These are phyloP conservation scores for Aspergillus pseudoterreus DNA, from an alignment of 2,329 filamentous ascomycete species.

Conservation along the genomic window DNA sequence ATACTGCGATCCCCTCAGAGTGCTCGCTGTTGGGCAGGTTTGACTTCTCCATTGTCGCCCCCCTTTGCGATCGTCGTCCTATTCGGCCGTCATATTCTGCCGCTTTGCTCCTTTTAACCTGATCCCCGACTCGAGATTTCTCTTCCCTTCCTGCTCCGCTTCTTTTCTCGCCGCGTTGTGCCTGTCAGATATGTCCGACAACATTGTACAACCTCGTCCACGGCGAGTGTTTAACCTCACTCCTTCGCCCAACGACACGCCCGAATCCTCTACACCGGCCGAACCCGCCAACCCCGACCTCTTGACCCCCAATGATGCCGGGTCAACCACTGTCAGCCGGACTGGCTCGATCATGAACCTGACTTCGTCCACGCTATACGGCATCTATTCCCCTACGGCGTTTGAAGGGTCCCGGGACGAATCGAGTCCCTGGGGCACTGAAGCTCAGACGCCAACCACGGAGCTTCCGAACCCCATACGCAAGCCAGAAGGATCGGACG, in stretches of 20 bases:
- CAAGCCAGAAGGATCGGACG: constrained; percentile 21
- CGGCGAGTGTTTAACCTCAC: constrained; percentile 67
- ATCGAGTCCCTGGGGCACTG: constrained; percentile 73
- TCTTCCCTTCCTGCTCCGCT: neutral
- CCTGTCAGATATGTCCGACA: constrained; percentile 27
- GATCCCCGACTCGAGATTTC: neutral
- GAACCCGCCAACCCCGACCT: constrained; percentile 34
- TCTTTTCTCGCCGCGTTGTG: neutral
- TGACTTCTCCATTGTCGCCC: neutral
- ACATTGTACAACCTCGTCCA: constrained; percentile 65
- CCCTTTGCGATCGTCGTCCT: neutral
- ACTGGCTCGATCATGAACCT: constrained; percentile 80
- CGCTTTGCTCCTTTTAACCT: neutral
- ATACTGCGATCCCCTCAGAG: too few species aligned
- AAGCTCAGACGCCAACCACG: constrained; percentile 63
- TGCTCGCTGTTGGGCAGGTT: neutral
- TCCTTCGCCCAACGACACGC: constrained; percentile 42
- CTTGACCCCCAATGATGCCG: constrained; percentile 29
- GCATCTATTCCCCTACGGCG: constrained; percentile 76
- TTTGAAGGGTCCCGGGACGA: constrained; percentile 56
- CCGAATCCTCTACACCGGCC: constrained; percentile 38
- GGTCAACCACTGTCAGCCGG: constrained; percentile 54
- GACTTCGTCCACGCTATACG: constrained; percentile 82
- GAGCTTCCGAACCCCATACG: constrained; percentile 41
- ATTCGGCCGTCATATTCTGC: neutral